Percentiles rank a stretch among this genome's conserved stretches.
These are phyloP conservation scores for Phytophthora niederhauseri DNA, from an alignment of 352 stramenopile species.

Conservation along the genomic window DNA sequence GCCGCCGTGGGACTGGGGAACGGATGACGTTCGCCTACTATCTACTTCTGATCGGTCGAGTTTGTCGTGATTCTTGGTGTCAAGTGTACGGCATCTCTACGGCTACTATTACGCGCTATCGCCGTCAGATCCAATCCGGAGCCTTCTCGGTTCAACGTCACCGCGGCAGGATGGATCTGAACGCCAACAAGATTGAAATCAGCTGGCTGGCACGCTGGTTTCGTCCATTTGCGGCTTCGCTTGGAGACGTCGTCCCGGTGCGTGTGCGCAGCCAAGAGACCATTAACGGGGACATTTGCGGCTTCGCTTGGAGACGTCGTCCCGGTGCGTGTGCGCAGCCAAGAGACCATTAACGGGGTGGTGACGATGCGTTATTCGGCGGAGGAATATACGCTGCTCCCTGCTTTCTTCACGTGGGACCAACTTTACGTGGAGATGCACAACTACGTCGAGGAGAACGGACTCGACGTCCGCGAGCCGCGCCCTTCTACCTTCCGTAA, in stretches of 20 bases:
- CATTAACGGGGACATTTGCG: too few relatives aligned
- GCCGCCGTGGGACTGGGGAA: neutral
- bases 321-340: constrained; percentile 2
- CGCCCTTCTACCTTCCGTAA: constrained; percentile 10
- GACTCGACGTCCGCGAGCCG: neutral
- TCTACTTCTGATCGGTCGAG: neutral
- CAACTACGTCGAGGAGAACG: constrained; percentile 9
- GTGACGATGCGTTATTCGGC: constrained; percentile 4
- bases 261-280: constrained; percentile 4
- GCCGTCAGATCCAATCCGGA: neutral
- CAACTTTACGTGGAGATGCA: constrained; percentile 22
- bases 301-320: constrained; percentile 1
- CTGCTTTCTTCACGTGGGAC: constrained; percentile 24
- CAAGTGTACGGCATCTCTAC: neutral
- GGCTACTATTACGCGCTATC: neutral
- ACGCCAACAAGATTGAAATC: neutral
- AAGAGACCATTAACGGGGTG: neutral
- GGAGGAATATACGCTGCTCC: constrained; percentile 10
- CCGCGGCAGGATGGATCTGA: neutral
- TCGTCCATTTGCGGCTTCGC: neutral
- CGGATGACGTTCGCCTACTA: neutral
- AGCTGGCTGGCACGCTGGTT: constrained; percentile 13
- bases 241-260: constrained; percentile 15
- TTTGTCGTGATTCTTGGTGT: constrained; percentile 8
- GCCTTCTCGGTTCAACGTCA: neutral